A percentile compares a stretch with the other conserved stretches of the same genome.
Conservation (phyloP, 306 rosid species). For the Cajanus cajan region DNA sequence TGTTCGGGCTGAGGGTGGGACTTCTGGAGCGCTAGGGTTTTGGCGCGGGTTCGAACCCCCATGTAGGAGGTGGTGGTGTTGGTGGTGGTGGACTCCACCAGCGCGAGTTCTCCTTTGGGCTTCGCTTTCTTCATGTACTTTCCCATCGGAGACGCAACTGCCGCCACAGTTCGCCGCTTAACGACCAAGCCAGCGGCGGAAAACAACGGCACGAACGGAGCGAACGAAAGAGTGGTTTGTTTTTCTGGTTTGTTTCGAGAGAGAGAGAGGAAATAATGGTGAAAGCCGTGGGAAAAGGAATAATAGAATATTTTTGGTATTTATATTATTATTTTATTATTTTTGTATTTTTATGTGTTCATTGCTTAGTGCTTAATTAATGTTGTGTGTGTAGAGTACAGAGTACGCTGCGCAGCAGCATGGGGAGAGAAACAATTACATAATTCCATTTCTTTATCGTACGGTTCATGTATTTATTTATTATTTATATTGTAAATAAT, state of each 20-base stretch:
- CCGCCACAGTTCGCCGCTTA: neutral
- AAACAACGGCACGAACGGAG: neutral
- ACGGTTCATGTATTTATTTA: neutral
- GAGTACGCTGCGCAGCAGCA: neutral
- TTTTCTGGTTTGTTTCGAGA: neutral
- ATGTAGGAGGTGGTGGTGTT: slow-evolving; percentile 33
- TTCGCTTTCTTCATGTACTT: slow-evolving; percentile 89
- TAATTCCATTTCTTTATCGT: neutral
- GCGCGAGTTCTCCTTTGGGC: slow-evolving; percentile 52
- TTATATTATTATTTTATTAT: slow-evolving; percentile 10
- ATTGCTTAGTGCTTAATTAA: slow-evolving; percentile 1
- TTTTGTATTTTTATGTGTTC: neutral
- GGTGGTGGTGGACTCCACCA: slow-evolving; percentile 60
- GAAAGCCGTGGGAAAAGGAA: neutral
- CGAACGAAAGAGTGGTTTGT: neutral
- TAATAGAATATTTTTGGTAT: slow-evolving; percentile 13
- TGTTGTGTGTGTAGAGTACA: neutral
- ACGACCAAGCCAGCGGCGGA: neutral
- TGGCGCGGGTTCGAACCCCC: slow-evolving; percentile 93
- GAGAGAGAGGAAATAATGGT: neutral
- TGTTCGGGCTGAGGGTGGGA: slow-evolving; percentile 29
- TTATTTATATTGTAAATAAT: neutral
- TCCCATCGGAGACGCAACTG: slow-evolving; percentile 46
- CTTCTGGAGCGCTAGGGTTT: slow-evolving; percentile 82
- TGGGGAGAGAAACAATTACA: too few relatives aligned